Evolutionary conservation across 2,329 filamentous ascomycete species (phyloP), one percentile per base, ranked within the genome.

Genomic region (Curvularia spicifera): DNA sequence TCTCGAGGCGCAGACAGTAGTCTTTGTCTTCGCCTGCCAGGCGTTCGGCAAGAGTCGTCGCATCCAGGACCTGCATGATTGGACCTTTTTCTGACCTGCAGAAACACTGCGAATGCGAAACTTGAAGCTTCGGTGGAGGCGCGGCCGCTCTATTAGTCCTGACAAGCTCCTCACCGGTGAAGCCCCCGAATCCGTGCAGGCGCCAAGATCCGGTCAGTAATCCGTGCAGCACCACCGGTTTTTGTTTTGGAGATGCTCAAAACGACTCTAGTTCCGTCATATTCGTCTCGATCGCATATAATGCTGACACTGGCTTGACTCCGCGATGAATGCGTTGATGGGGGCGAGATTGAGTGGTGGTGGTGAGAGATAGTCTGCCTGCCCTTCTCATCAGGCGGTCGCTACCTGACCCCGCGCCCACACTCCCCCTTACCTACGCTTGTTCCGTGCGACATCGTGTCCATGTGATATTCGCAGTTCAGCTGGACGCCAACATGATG

Each of bases 1-100:
- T 66, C 50, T 73, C 68, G 45, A 78, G 54, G 63, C 76, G 75
- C 43, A 78, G 39, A 72, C 73, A 73, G 45, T 72, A 71, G 39
- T 76, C 71, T 59, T 72, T 67, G 22, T 60, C 61, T 53, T 71
- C 67, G 59, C 64, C 64, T 46, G 64, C 59, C 54, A 73, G 64
- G 56, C 71, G 63, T 43, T 71, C 69, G 42, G 68, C 60, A 50
- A 76, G 66, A 56, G 66, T 65, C 40, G 57, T 59, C 37, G 69
- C 66, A 60, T 76, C 69, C 28, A 73, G 56, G 43, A 61, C 61
- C 50, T 70, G 60, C 69, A 72, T 71, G 48, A 43, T 61, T 51
- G 53, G 29, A 56, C 47, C 57, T 59, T 63, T 55, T 55, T 54
- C 53, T 59, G 44, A 47, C 53, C 53, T 53, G 24, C 45, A 49